Evolutionary conservation across 805 yeast genomes (phyloP).

Genomic region (Candida stauntonica): DNA sequence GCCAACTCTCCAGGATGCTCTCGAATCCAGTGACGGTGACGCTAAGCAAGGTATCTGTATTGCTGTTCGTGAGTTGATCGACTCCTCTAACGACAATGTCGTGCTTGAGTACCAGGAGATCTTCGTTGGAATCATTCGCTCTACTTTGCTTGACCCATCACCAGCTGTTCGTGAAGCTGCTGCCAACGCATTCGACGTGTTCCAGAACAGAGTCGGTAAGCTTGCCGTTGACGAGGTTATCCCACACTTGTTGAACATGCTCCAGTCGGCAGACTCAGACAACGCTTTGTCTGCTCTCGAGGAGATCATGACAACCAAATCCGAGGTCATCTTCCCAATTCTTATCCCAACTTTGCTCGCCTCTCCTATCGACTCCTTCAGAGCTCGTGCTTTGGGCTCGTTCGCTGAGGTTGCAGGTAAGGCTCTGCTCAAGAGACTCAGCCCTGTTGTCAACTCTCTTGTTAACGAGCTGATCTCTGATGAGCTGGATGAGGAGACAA

Average conservation of each 20-base stretch:
- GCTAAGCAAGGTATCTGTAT: conserved; percentile 95
- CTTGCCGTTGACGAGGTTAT: conserved; percentile 83
- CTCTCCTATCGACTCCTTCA: conserved; percentile 77
- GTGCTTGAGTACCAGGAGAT: conserved; percentile 60
- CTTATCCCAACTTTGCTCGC: conserved; percentile 78
- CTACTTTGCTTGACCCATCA: conserved; percentile 71
- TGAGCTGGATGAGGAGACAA: conserved; percentile 36
- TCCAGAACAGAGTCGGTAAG: conserved; percentile 79
- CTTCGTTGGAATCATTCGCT: conserved; percentile 71
- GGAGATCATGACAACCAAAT: conserved; percentile 86
- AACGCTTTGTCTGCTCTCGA: conserved; percentile 82
- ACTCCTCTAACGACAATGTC: conserved; percentile 60
- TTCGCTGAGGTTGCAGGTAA: conserved; percentile 88
- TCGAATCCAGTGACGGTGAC: conserved; percentile 61
- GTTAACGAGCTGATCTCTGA: conserved; percentile 50
- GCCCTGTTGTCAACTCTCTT: conserved; percentile 69
- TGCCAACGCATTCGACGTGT: conserved; percentile 83
- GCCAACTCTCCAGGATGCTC: conserved; percentile 74
- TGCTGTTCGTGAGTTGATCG: conserved; percentile 82
- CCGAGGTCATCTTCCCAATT: conserved; percentile 91
- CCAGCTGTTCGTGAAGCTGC: conserved; percentile 83
- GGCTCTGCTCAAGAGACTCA: conserved; percentile 68
- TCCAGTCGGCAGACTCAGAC: conserved; percentile 59
- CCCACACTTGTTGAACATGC: conserved; percentile 72
- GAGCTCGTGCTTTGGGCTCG: conserved; percentile 84